These are phyloP conservation scores for Daphne laureola DNA, from an alignment of 441 rosid genomes.

Conservation along the genomic window DNA sequence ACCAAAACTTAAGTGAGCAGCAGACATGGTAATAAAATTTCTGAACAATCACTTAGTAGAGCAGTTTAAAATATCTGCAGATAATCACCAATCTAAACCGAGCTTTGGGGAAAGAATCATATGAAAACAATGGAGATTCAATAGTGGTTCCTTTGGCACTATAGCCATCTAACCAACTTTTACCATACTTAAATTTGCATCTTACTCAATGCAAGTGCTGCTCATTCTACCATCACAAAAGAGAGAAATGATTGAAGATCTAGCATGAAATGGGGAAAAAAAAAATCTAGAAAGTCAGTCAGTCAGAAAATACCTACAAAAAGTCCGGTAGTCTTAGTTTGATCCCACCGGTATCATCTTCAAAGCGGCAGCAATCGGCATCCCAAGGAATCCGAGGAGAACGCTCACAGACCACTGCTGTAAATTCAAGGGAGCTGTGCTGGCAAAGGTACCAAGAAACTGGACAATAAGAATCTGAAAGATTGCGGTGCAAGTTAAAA, in stretches of 20 bases:
- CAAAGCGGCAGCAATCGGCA: slow-evolving; percentile 65
- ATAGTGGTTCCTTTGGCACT: slow-evolving; percentile 2
- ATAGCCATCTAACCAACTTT: slow-evolving; percentile 9
- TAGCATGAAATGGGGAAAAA: not conserved
- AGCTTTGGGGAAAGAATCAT: slow-evolving; percentile 7
- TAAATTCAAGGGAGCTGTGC: slow-evolving; percentile 34
- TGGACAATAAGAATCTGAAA: slow-evolving; percentile 37
- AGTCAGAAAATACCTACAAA: slow-evolving; percentile 5
- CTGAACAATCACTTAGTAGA: not conserved
- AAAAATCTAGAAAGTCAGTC: slow-evolving; percentile 4
- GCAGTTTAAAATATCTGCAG: slow-evolving; percentile 6
- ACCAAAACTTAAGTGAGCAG: not conserved
- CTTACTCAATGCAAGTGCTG: slow-evolving; percentile 10
- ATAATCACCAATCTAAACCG: slow-evolving; percentile 7
- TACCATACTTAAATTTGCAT: not conserved
- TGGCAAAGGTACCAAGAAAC: slow-evolving; percentile 43
- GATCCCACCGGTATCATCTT: slow-evolving; percentile 50
- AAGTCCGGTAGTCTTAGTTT: slow-evolving; percentile 16
- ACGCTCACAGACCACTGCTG: slow-evolving; percentile 39
- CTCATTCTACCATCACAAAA: not conserved
- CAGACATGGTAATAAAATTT: no score
- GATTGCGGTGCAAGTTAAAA: slow-evolving; percentile 31
- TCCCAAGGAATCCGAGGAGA: slow-evolving; percentile 56
- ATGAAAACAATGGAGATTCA: not conserved
- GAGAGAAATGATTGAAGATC: not conserved